Evolutionary conservation across 1,139 yeast genomes (phyloP), one percentile per base, ranked within the genome.

Genomic region (Pichia sp.): DNA sequence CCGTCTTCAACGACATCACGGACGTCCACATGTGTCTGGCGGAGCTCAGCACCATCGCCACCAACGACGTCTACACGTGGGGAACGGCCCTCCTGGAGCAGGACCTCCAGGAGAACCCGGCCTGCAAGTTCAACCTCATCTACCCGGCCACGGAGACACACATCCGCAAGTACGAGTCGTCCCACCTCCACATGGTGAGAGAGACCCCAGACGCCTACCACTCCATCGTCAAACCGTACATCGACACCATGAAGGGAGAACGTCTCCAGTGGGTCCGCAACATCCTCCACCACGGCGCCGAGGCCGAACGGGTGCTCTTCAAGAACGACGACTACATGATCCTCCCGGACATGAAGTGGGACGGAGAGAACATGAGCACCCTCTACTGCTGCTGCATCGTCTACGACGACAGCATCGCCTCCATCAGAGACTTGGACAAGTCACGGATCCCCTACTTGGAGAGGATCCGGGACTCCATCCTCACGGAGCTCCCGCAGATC

Each of bases 301-400:
- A 94, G 65, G 76, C 87, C 1, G 98, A 91, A 40, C 69, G 90
- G 19, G 81, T 93, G 28, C 73, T 87, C 4, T 71, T 72, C 54
- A 80, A 84, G 44, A 83, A 85, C 53, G 70, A 76, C 18, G 83
- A 86, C 53, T 81, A 79, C 58, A 76, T 84, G 2, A 66, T 85
- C 38, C 68, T 83, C 38, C 91, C 90, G 1, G 93, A 83, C 61
- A 87, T 89, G 89, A 91, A 91, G 64, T 93, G 99, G 99, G 97
- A 93, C 63, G 81, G 87, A 11, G 68, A 75, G 43, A 81, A 80
- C 40, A 54, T 85, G 63, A 87, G 81, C 20, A 68, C 91, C 2
- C 67, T 94, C 51, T 91, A 93, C 61, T 68, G 91, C 56, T 82
- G 89, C 44, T 85, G 89, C 11, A 84, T 94, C 52, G 94, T 85